Evolutionary conservation across 108 stramenopile genomes (phyloP).

Genomic region (Nitzschia sp.): DNA sequence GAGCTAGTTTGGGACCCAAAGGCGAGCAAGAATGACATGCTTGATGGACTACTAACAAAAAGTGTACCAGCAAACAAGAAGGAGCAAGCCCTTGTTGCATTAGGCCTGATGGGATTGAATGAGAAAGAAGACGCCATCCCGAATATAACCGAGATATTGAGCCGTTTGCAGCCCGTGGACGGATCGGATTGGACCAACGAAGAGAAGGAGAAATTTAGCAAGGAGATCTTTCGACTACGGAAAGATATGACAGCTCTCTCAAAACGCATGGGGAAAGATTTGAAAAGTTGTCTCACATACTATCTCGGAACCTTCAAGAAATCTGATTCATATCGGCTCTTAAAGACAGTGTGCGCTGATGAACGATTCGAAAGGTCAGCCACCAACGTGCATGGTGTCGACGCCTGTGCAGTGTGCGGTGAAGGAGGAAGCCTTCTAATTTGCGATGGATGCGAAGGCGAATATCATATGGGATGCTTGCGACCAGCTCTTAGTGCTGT

Average conservation of each 20-base stretch:
- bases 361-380: conserved; percentile 35
- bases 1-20: conserved; percentile 65
- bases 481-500: conserved; percentile 54
- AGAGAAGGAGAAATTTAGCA: conserved; percentile 54
- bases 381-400: conserved; percentile 31
- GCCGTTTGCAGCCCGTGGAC: conserved; percentile 37
- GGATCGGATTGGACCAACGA: conserved; percentile 71
- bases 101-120: conserved; percentile 30
- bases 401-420: conserved; percentile 70
- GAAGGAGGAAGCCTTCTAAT: conserved; percentile 80
- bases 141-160: conserved; percentile 38
- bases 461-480: conserved; percentile 75
- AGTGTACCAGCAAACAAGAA: conserved; percentile 50
- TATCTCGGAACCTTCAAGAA: conserved; percentile 73
- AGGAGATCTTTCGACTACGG: conserved; percentile 57
- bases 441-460: conserved; percentile 81
- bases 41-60: conserved; percentile 50
- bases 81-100: conserved; percentile 51
- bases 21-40: conserved; percentile 31
- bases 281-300: conserved; percentile 53
- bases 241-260: conserved; percentile 63
- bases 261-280: conserved; percentile 46
- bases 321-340: conserved; percentile 64
- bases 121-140: conserved; percentile 42
- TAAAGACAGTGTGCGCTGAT: conserved; percentile 52